Conservation (phyloP, 2,329 filamentous ascomycete genomes). For the Tolypocladium album region DNA sequence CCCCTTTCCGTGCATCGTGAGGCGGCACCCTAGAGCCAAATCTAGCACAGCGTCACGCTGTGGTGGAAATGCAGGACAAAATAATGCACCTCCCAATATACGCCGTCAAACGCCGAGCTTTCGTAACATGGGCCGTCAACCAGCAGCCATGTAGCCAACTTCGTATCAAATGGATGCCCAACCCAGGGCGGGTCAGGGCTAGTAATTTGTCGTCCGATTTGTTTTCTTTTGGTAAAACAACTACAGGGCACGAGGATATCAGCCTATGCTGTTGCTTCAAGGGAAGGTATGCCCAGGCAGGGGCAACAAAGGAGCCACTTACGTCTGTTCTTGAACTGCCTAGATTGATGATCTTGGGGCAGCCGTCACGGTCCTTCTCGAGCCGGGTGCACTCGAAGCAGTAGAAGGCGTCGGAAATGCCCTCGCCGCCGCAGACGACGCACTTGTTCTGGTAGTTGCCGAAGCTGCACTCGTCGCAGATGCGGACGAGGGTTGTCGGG, state of each 20-base stretch:
- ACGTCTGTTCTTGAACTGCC: slow-evolving; percentile 93
- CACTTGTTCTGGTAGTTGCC: slow-evolving; percentile 99
- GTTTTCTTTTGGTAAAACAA: slow-evolving; percentile 59
- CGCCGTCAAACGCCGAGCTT: background rate
- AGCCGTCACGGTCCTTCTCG: slow-evolving; percentile 95
- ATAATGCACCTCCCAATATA: background rate
- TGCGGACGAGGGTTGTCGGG: slow-evolving; percentile 90
- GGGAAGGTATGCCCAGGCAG: slow-evolving; percentile 30
- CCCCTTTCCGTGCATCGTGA: background rate
- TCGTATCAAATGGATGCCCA: slow-evolving; percentile 20
- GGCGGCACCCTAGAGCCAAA: background rate
- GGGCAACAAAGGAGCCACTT: slow-evolving; percentile 18
- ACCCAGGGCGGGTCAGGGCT: slow-evolving; percentile 37
- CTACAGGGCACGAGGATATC: slow-evolving; percentile 18
- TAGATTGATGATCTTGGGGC: slow-evolving; percentile 98
- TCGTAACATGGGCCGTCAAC: background rate
- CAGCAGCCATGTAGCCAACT: background rate
- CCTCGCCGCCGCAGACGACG: slow-evolving; percentile 95
- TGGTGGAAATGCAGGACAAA: background rate
- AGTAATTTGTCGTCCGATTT: slow-evolving; percentile 47
- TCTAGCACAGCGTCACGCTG: background rate
- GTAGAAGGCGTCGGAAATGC: slow-evolving; percentile 97
- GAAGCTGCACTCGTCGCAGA: slow-evolving; percentile 99
- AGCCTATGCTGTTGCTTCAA: background rate
- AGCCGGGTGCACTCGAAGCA: slow-evolving; percentile 97